Percentiles rank a stretch among this genome's conserved stretches.
phyloP scores from a whole-genome alignment of 106 monocot genomes.

The Acanthochlamys bracteata region DNA sequence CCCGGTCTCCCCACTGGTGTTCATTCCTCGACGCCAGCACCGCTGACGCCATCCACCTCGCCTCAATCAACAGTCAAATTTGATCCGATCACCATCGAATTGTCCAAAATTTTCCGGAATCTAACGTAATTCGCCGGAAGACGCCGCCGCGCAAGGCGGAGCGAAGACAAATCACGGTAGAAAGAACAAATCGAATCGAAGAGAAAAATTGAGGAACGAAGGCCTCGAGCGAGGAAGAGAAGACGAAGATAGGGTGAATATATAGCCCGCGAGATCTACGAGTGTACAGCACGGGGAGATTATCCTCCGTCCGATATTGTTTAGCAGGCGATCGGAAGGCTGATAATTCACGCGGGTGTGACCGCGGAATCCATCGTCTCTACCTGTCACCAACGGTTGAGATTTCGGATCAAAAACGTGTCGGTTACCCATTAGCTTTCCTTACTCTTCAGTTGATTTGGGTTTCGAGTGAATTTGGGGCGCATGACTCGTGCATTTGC shows the following conservation, averaged over 20 bases:
- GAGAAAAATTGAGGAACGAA: constrained; percentile 1
- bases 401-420: constrained; percentile 27
- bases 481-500: constrained; percentile 28
- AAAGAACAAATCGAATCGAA: not conserved
- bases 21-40: constrained; percentile 59
- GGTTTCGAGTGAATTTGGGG: constrained; percentile 26
- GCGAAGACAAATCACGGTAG: not conserved
- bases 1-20: constrained; percentile 46
- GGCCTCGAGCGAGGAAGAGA: constrained; percentile 13
- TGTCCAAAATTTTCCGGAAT: not conserved
- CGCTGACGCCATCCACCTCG: constrained; percentile 64
- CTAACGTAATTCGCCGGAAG: not conserved
- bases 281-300: constrained; percentile 16
- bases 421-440: constrained; percentile 6
- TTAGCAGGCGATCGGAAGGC: constrained; percentile 23
- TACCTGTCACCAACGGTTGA: constrained; percentile 40
- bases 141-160: not conserved
- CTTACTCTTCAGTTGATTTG: not conserved
- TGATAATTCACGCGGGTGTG: constrained; percentile 7
- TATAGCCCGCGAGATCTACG: constrained; percentile 61
- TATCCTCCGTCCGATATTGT: constrained; percentile 10
- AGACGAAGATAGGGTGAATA: constrained; percentile 14
- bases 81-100: not conserved
- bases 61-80: not conserved
- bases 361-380: constrained; percentile 16